Evolutionary conservation across 2,329 filamentous ascomycete species (phyloP), one percentile per base, ranked within the genome.

Genomic region (Macrophomina tecta): DNA sequence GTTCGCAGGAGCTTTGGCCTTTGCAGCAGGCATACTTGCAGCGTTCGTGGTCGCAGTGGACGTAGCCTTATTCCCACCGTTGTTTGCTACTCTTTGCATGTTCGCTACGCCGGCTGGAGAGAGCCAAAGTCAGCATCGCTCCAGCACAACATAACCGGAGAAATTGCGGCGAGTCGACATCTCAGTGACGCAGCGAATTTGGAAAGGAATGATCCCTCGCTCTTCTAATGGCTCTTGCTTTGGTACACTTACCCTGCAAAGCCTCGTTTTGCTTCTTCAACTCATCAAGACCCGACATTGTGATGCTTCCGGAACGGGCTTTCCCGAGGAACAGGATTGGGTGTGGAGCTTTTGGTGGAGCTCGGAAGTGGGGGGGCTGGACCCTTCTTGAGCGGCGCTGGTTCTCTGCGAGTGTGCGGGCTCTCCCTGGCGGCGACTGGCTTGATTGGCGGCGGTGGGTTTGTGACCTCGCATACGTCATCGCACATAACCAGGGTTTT

Each of bases 191-290:
- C 23, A 23, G 23, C 23, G 23, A 23, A 23, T 5, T 11, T 3
- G 36, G 2, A 18, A 38, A 38, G 6, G 7, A 2, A 8, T 8
- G 36, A 4, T 38, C 11, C 7, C 6, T 38, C 36, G 36, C 11
- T 38, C 36, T 38, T 30, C 18, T 30, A 51, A 69, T 45, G 42
- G 42, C 23, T 23, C 23, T 23, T 23, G 23, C 23, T 23, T 23
- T 23, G 23, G 23, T 23, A 23, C 23, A 45, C 77, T 67, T 72
- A 81, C 80, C 74, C 73, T 81, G 75, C 42, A 81, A 74, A 23
- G 75, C 76, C 68, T 74, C 75, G 66, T 79, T 79, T 70, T 81
- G 79, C 70, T 80, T 74, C 73, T 81, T 81, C 56, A 81, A 70
- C 11, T 79, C 73, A 38, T 78, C 75, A 30, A 80, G 64, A 9